phyloP scores from a whole-genome alignment of 2,329 filamentous ascomycete genomes.

The Fusarium sp. region DNA sequence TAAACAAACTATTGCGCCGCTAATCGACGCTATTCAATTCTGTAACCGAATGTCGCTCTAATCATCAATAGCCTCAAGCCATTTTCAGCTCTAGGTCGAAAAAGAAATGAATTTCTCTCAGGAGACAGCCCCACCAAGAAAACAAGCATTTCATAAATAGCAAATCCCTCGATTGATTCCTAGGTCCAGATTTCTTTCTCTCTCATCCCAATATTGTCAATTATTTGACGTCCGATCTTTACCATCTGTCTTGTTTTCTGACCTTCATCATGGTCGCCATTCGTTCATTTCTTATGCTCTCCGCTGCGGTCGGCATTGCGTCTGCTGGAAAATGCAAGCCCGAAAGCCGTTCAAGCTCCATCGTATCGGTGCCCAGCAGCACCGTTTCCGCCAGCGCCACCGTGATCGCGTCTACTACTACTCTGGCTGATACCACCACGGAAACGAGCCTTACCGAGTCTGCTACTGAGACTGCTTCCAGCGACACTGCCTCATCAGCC shows the following conservation, averaged over 20 bases:
- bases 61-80: not conserved
- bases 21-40: not conserved
- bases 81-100: not conserved
- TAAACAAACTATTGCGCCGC: not conserved
- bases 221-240: not conserved
- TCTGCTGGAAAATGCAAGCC: not conserved
- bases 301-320: not conserved
- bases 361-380: not conserved
- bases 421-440: fast-evolving
- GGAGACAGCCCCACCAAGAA: not conserved
- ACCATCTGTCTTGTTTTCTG: fast-evolving
- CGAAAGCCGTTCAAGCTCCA: fast-evolving
- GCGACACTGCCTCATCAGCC: not conserved
- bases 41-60: not conserved
- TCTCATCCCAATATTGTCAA: not conserved
- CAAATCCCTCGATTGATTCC: fast-evolving
- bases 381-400: not conserved
- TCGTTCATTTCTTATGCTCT: fast-evolving
- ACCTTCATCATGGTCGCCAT: not conserved
- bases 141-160: not conserved
- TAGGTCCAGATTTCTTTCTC: fast-evolving
- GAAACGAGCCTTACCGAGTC: not conserved
- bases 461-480: not conserved
- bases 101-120: not conserved
- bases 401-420: not conserved